Evolutionary conservation across 169 alveolate genomes (phyloP).

Genomic region (Plasmodium falciparum): DNA sequence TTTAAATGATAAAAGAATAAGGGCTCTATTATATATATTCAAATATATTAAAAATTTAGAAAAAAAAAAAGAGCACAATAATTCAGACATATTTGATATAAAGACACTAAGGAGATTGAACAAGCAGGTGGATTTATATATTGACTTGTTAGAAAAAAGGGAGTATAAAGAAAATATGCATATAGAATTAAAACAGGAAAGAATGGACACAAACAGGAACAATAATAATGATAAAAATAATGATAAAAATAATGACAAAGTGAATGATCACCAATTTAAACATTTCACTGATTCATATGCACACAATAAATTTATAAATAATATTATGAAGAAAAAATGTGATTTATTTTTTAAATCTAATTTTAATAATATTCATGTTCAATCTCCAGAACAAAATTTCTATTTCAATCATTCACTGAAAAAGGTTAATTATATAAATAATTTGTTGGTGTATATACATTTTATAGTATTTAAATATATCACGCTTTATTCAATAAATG

Average conservation of each 20-base stretch:
- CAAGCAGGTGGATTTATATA: constrained; percentile 57
- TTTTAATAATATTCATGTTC: background rate
- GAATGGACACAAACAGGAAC: background rate
- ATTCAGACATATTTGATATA: constrained; percentile 27
- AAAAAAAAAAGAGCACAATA: constrained; percentile 38
- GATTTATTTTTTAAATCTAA: constrained; percentile 8
- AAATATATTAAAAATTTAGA: constrained; percentile 50
- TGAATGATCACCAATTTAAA: too few species aligned
- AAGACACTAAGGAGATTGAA: constrained; percentile 15
- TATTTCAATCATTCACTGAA: constrained; percentile 43
- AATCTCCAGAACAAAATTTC: constrained; percentile 6
- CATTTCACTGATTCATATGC: background rate
- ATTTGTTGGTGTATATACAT: constrained; percentile 43
- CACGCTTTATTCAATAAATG: constrained; percentile 27
- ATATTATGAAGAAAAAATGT: constrained; percentile 26
- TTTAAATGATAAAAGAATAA: constrained; percentile 33
- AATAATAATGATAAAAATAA: background rate
- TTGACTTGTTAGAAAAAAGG: constrained; percentile 33
- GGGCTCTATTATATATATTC: constrained; percentile 40
- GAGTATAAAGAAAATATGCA: constrained; percentile 41
- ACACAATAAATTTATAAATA: constrained; percentile 31
- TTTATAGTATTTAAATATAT: constrained; percentile 54
- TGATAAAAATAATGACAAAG: too few species aligned
- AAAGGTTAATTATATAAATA: constrained; percentile 37
- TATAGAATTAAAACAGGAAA: background rate